Conservation (phyloP, 129 eudicot genomes). For the Apium graveolens region DNA sequence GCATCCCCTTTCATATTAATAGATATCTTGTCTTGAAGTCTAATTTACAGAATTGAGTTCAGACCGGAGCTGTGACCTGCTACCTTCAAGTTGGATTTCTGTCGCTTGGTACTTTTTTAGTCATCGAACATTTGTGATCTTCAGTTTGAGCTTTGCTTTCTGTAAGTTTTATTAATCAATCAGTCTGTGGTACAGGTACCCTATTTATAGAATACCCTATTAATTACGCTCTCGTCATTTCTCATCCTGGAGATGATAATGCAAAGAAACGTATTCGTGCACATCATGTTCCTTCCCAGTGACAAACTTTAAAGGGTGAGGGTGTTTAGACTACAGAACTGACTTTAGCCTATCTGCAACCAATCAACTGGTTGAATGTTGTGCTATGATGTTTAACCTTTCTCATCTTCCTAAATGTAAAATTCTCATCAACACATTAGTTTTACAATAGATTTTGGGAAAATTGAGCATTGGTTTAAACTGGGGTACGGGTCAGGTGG, state of each 20-base stretch:
- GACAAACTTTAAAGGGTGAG: background rate
- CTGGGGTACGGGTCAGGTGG: background rate
- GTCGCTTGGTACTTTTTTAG: no score
- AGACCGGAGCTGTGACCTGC: no score
- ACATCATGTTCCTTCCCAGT: background rate
- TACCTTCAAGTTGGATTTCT: no score
- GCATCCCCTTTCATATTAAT: constrained; percentile 8
- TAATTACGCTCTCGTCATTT: constrained; percentile 26
- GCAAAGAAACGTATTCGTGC: background rate
- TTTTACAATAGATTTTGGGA: constrained; percentile 4
- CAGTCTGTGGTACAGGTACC: constrained; percentile 44
- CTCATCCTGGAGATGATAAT: constrained; percentile 20
- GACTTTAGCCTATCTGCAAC: background rate
- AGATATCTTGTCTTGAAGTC: constrained; percentile 40
- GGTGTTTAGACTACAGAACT: background rate
- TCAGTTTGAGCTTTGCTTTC: no score
- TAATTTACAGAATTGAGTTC: no score
- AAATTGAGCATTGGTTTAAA: constrained; percentile 6
- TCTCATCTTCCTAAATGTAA: background rate
- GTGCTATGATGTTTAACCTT: constrained; percentile 19
- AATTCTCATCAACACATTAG: constrained; percentile 10
- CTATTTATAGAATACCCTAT: constrained; percentile 65
- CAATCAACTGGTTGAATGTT: constrained; percentile 18
- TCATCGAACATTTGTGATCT: background rate
- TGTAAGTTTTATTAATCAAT: no score